A percentile compares a stretch with the other conserved stretches of the same genome.
Conservation (phyloP, 345 rosid species). For the Euphorbia peplus region DNA sequence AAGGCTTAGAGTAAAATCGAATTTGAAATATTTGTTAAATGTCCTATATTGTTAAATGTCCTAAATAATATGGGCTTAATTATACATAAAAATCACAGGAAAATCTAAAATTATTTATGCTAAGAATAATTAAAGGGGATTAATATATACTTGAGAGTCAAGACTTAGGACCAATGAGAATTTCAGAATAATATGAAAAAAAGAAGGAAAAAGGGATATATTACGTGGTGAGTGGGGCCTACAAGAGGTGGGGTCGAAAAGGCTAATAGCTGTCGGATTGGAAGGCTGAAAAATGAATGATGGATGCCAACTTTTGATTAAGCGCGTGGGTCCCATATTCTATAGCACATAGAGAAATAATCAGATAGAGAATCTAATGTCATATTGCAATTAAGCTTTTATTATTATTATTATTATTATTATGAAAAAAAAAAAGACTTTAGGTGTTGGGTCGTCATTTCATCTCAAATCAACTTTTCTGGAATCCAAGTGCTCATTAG, state of each 20-base stretch:
- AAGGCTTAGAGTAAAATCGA: no score
- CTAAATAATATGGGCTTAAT: no score
- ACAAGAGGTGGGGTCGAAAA: slow-evolving; percentile 32
- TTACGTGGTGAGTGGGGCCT: neutral
- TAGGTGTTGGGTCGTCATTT: slow-evolving; percentile 48
- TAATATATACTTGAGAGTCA: no score
- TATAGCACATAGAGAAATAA: neutral
- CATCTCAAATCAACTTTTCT: slow-evolving; percentile 36
- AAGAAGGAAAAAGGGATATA: no score
- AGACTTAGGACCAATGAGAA: slow-evolving; percentile 9
- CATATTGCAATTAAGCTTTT: neutral
- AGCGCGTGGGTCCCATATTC: slow-evolving; percentile 42
- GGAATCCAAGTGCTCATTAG: slow-evolving; percentile 29
- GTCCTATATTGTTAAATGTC: no score
- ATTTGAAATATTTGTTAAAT: no score
- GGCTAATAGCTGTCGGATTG: slow-evolving; percentile 50
- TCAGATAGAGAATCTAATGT: slow-evolving; percentile 7
- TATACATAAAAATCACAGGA: no score
- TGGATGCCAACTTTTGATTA: slow-evolving; percentile 40
- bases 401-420: neutral
- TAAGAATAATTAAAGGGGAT: no score
- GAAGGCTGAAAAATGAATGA: slow-evolving; percentile 17
- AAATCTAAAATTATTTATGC: no score
- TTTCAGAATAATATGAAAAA: neutral
- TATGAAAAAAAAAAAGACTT: neutral